Conservation (phyloP, 2,329 filamentous ascomycete genomes). For the Fusarium piperis region DNA sequence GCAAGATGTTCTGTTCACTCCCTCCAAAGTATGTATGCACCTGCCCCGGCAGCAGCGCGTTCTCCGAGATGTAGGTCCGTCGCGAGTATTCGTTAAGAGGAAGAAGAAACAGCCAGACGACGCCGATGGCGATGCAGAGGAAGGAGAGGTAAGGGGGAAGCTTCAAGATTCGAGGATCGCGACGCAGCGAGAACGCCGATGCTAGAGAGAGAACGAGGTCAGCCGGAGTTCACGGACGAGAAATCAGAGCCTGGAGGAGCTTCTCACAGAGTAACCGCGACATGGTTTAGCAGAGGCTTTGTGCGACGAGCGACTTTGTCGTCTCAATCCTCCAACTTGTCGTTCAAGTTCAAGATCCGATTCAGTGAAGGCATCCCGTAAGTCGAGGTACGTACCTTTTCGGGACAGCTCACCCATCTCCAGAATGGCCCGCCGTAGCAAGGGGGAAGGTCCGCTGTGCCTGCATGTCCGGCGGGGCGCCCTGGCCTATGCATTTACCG, state of each 20-base stretch:
- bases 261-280: slow-evolving; percentile 64
- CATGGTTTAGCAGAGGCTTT: slow-evolving; percentile 49
- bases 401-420: slow-evolving; percentile 30
- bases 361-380: slow-evolving; percentile 7
- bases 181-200: slow-evolving; percentile 75
- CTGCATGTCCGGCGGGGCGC: slow-evolving; percentile 33
- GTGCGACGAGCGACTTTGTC: slow-evolving; percentile 16
- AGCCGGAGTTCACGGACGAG: neutral
- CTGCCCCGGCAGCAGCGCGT: slow-evolving; percentile 92
- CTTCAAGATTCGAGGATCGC: slow-evolving; percentile 83
- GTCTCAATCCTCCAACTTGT: slow-evolving; percentile 22
- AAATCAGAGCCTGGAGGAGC: neutral
- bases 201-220: slow-evolving; percentile 49
- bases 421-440: slow-evolving; percentile 8
- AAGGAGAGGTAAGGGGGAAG: slow-evolving; percentile 89
- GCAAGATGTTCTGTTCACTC: slow-evolving; percentile 93
- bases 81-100: slow-evolving; percentile 92
- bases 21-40: slow-evolving; percentile 98
- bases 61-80: slow-evolving; percentile 95
- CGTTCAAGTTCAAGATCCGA: slow-evolving; percentile 24
- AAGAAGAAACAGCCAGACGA: slow-evolving; percentile 89
- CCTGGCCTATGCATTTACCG: slow-evolving; percentile 24
- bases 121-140: slow-evolving; percentile 83
- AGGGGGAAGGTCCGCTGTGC: slow-evolving; percentile 23
- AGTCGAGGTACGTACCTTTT: slow-evolving; percentile 36